Evolutionary conservation across 2,329 filamentous ascomycete genomes (phyloP), one percentile per base, ranked within the genome.

Genomic region (Elsinoe ampelina): DNA sequence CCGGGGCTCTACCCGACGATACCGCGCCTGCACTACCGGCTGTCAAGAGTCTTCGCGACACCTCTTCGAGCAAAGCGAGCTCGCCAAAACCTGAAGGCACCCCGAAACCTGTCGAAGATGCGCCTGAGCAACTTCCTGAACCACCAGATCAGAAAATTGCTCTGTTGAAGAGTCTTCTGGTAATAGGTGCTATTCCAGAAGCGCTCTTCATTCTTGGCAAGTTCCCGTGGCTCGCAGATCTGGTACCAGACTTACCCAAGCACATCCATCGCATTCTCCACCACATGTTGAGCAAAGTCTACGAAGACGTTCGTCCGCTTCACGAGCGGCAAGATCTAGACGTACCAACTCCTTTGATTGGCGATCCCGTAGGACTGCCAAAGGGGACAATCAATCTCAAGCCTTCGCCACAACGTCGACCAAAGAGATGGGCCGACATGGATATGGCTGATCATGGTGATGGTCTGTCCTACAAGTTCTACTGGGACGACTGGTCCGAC

Each of bases 401-500:
- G 62, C 60, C 35, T 77, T 83, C 82, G 22, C 73, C 78, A 2
- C 73, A 80, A n/a, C 82, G 82, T 63, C 86, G 86, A 65, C 78
- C 82, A 13, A 76, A 93, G 61, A 82, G 87, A 60, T 96, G 92
- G 92, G 87, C 90, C 3, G 85, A 86, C 64, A 82, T 89, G 4
- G 91, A 95, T 63, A 84, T 82, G 62, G 79, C 79, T 61, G 88
- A 93, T 65, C 83, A 82, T 22, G 84, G 84, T 56, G 88, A 85
- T 17, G 79, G 80, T n/a, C 81, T 76, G 11, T 78, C 87, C 54
- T 97, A 96, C 69, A 83, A 87, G 34, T 97, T 95, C 68, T 98
- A 98, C 70, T 96, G 93, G 84, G 90, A 95, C 58, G 93, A 97
- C 63, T 98, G 93, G 93, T 80, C 84, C 2, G 92, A 97, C 70